A percentile compares a stretch with the other conserved stretches of the same genome.
phyloP scores from a whole-genome alignment of 495 filamentous ascomycete genomes.

The Tuber microsphaerosporum region DNA sequence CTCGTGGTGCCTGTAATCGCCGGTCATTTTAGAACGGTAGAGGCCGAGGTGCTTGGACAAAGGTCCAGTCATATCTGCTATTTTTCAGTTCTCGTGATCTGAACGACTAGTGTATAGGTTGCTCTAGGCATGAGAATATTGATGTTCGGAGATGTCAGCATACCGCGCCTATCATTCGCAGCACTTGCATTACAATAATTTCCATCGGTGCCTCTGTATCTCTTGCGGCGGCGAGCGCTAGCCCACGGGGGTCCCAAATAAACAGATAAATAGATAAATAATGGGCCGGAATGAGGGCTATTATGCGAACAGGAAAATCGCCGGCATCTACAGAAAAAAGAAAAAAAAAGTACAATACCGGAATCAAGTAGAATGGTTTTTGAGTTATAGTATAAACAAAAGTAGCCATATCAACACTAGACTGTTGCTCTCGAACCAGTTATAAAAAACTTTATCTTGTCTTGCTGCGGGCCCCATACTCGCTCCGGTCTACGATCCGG shows the following conservation, averaged over 20 bases:
- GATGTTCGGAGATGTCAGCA: too few relatives aligned
- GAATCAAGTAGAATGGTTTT: background rate
- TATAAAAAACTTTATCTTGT: background rate
- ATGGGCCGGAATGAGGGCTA: background rate
- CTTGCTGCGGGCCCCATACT: background rate
- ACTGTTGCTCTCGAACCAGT: background rate
- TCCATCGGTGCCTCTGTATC: background rate
- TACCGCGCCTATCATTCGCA: too few relatives aligned
- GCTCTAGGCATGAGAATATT: too few relatives aligned
- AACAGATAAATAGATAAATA: too few relatives aligned
- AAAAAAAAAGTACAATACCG: too few relatives aligned
- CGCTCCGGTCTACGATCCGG: background rate
- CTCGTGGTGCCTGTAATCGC: background rate
- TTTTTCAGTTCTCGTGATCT: too few relatives aligned
- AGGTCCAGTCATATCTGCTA: too few relatives aligned
- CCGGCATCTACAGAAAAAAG: background rate
- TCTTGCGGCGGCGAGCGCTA: background rate
- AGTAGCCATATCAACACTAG: background rate
- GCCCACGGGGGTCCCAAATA: background rate
- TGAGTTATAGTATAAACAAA: background rate
- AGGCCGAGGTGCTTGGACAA: too few relatives aligned
- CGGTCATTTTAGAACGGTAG: too few relatives aligned
- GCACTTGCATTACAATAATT: too few relatives aligned
- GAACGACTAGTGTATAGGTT: too few relatives aligned
- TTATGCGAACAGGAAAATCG: too few relatives aligned